phyloP scores from a whole-genome alignment of 2,329 filamentous ascomycete genomes.

The Talaromyces sp. region DNA sequence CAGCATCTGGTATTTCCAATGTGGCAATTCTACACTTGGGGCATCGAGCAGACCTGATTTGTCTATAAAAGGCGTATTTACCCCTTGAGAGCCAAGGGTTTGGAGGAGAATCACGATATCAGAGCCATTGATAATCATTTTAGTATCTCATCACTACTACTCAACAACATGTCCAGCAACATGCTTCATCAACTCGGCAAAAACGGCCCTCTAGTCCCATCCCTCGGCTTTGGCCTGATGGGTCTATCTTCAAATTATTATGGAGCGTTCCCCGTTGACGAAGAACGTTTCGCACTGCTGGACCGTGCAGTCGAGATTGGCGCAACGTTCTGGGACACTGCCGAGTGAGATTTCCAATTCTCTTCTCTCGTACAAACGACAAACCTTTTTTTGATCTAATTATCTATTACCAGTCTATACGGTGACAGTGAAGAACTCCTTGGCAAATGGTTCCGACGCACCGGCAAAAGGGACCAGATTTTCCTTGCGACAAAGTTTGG shows the following conservation, averaged over 20 bases:
- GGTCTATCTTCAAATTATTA: constrained; percentile 16
- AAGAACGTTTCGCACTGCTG: constrained; percentile 40
- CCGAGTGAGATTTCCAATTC: constrained; percentile 14
- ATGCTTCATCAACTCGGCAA: constrained; percentile 2
- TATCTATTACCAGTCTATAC: background rate
- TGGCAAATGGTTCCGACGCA: constrained; percentile 5
- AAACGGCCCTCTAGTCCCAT: constrained; percentile 1
- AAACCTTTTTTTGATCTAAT: constrained; percentile 24
- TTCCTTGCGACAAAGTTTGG: constrained; percentile 52
- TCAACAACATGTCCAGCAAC: constrained; percentile 2
- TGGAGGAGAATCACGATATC: background rate
- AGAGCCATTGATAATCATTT: background rate
- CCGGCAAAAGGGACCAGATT: constrained; percentile 32
- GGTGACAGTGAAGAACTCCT: constrained; percentile 1
- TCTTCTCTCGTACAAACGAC: constrained; percentile 9
- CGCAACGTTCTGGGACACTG: constrained; percentile 40
- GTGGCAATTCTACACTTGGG: background rate
- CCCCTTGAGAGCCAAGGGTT: background rate
- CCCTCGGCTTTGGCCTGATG: constrained; percentile 4
- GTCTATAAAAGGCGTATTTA: background rate
- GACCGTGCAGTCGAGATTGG: constrained; percentile 42
- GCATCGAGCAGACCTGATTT: background rate
- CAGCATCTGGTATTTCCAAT: background rate
- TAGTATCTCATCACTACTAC: background rate
- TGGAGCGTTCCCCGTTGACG: constrained; percentile 28